A percentile compares a stretch with the other conserved stretches of the same genome.
These are phyloP conservation scores for Peronospora destructor DNA, from an alignment of 352 stramenopile genomes.

Conservation along the genomic window DNA sequence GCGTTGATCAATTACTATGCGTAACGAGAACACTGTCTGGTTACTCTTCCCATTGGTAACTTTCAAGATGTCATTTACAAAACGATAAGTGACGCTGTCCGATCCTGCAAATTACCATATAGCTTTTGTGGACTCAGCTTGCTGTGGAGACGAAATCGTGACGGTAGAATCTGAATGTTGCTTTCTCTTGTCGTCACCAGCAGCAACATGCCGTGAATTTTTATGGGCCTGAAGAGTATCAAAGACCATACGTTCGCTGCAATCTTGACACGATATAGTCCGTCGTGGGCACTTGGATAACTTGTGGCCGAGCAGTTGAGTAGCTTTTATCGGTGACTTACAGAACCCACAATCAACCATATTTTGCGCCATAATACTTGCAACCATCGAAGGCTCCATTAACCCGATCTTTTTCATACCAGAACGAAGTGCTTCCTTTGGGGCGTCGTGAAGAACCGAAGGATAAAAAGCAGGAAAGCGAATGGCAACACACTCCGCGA, in stretches of 20 bases:
- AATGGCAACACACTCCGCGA: conserved; percentile 23
- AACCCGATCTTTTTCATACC: conserved; percentile 25
- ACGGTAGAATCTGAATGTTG: neutral
- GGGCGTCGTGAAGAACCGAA: conserved; percentile 7
- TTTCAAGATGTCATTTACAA: conserved; percentile 16
- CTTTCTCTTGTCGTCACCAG: conserved; percentile 11
- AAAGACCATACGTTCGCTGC: conserved; percentile 25
- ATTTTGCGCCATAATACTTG: conserved; percentile 17
- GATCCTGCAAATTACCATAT: neutral
- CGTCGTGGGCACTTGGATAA: conserved; percentile 30
- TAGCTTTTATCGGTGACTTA: conserved; percentile 22
- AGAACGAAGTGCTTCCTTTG: conserved; percentile 21
- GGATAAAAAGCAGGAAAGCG: conserved; percentile 30
- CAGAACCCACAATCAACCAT: conserved; percentile 27
- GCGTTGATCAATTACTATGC: conserved; percentile 14
- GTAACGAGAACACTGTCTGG: conserved; percentile 21
- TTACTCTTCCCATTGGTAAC: conserved; percentile 20
- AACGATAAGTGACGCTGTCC: conserved; percentile 21
- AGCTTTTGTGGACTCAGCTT: neutral
- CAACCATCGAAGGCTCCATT: conserved; percentile 25
- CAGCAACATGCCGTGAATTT: conserved; percentile 10
- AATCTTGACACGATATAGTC: conserved; percentile 21
- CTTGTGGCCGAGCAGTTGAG: conserved; percentile 28
- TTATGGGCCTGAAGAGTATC: conserved; percentile 21
- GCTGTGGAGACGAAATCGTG: neutral